A percentile compares a stretch with the other conserved stretches of the same genome.
Evolutionary conservation across 257 asterid species (phyloP).

Genomic region (Lavandula angustifolia): DNA sequence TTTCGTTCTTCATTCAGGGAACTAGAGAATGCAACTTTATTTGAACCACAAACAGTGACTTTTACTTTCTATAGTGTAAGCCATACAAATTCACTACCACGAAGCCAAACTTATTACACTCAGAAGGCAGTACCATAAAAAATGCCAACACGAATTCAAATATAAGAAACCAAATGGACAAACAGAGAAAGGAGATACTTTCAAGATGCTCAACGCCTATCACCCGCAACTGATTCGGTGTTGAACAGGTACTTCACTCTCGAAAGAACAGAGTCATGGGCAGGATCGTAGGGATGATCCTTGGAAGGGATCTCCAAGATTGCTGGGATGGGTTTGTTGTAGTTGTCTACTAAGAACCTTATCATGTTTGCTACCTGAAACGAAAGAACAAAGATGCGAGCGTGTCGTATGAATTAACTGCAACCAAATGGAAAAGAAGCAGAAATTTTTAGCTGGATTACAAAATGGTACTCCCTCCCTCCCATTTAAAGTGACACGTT

Average conservation of each 20-base stretch:
- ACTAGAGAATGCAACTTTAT: background rate
- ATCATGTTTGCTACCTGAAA: conserved; percentile 83
- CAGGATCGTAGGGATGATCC: conserved; percentile 94
- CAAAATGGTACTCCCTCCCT: too few species aligned
- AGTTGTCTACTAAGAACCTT: conserved; percentile 83
- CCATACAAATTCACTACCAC: background rate
- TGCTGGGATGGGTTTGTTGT: conserved; percentile 88
- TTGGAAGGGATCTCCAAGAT: conserved; percentile 93
- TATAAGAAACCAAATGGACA: conserved; percentile 2
- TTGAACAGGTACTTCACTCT: conserved; percentile 78
- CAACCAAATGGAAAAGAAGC: too few species aligned
- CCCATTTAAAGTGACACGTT: too few species aligned
- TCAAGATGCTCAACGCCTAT: conserved; percentile 48
- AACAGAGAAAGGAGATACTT: background rate
- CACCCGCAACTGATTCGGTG: conserved; percentile 67
- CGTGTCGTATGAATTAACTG: too few species aligned
- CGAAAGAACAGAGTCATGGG: conserved; percentile 85
- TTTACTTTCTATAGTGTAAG: background rate
- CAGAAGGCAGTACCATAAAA: conserved; percentile 16
- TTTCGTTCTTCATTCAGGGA: background rate
- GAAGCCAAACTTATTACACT: conserved; percentile 15
- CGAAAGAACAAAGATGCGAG: too few species aligned
- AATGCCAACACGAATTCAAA: background rate
- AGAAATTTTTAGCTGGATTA: too few species aligned
- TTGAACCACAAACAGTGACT: background rate